Evolutionary conservation across 2,329 filamentous ascomycete genomes (phyloP), one percentile per base, ranked within the genome.

Genomic region (Fusarium liriodendri): DNA sequence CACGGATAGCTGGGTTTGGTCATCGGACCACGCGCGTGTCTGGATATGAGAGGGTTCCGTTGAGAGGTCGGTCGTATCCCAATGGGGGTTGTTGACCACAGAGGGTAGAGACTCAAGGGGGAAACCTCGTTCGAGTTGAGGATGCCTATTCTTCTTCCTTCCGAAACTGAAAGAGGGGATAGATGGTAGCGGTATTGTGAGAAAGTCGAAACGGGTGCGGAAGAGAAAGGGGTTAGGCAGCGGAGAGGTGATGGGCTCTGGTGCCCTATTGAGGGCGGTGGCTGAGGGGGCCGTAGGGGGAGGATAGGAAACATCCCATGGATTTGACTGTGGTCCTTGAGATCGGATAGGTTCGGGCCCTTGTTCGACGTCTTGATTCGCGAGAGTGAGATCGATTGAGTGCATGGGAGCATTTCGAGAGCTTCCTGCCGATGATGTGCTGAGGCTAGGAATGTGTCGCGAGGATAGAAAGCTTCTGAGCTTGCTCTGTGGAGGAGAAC

Each of bases 191-290:
- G 79, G 74, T 5, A 77, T 66, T 2, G 57, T 18, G 69, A 70
- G 45, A 20, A 82, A 65, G 64, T 78, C 76, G 69, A 81, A 67
- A 20, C 72, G 76, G n/a, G 80, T 83, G 57, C 80, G 79, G 75
- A 83, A 82, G 47, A 78, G 76, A 40, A 83, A 82, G 20, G 81
- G 81, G 64, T 82, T 83, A 22, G 74, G 77, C 32, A 65, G 62
- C 7, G 70, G 72, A 58, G 73, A 55, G 20, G 69, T 72, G 33
- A 66, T 27, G 9, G 65, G 52, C 14, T 63, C 47, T 22, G 73
- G 47, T 29, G 60, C 50, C 3, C 42, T 32, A 11, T 55, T 47
- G 54, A 33, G 32, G 16, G 62, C 11, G 4, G 57, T 47, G 25
- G 64, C n/a, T 42, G 64, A 45, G 20, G 54, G 37, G 10, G 40